A percentile compares a stretch with the other conserved stretches of the same genome.
Evolutionary conservation across 1,139 yeast species (phyloP).

Genomic region (Taiozyma onychis): DNA sequence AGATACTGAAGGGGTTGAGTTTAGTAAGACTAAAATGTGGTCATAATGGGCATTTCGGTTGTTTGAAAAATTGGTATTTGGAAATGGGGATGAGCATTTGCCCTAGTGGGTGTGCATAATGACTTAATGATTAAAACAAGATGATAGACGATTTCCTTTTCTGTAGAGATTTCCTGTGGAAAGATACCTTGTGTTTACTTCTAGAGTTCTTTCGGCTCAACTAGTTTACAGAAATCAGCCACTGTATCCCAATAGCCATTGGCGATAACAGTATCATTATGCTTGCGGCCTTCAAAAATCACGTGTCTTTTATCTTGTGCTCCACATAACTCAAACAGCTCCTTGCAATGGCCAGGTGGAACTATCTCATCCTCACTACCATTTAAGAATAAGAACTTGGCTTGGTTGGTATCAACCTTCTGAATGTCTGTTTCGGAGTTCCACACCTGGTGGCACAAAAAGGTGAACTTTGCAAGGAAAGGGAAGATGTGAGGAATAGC

Average conservation of each 20-base stretch:
- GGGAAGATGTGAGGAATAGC: slow-evolving; percentile 86
- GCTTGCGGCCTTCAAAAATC: slow-evolving; percentile 55
- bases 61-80: slow-evolving; percentile 75
- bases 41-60: slow-evolving; percentile 80
- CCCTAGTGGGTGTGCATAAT: slow-evolving; percentile 66
- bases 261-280: slow-evolving; percentile 76
- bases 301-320: slow-evolving; percentile 41
- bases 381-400: slow-evolving; percentile 58
- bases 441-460: slow-evolving; percentile 79
- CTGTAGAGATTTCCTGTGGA: background rate
- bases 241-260: slow-evolving; percentile 71
- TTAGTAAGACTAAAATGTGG: slow-evolving; percentile 75
- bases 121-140: background rate
- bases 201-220: slow-evolving; percentile 8
- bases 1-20: slow-evolving; percentile 69
- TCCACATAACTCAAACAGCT: slow-evolving; percentile 46
- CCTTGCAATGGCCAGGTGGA: slow-evolving; percentile 79
- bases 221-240: slow-evolving; percentile 43
- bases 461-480: slow-evolving; percentile 47
- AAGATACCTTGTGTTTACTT: background rate
- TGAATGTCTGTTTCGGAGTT: slow-evolving; percentile 62
- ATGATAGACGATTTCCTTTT: background rate
- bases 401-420: slow-evolving; percentile 46
- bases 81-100: slow-evolving; percentile 62
- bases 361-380: slow-evolving; percentile 86